Evolutionary conservation across 2,329 filamentous ascomycete genomes (phyloP), one percentile per base, ranked within the genome.

Genomic region (Ceratocystiopsis sp.): DNA sequence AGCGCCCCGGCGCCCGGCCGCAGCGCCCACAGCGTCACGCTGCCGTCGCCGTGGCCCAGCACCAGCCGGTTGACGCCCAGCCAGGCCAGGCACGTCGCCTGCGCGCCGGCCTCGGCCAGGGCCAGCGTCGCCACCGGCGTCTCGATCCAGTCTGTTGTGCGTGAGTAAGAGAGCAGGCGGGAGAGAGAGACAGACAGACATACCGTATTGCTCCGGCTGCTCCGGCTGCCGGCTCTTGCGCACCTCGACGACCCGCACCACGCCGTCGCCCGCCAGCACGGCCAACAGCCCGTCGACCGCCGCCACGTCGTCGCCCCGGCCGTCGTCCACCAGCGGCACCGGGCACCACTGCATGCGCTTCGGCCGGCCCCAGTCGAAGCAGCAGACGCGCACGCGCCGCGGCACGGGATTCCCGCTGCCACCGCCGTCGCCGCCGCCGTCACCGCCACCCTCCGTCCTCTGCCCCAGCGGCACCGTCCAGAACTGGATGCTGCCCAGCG

Each of bases 11-110:
- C 56, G 38, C 54, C 57, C 1, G 72, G 72, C 35, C 61, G 59
- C 37, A 76, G 51, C 12, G 71, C 75, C 72, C 72, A 77, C 12
- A 75, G 57, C 17, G 63, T 62, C 34, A 76, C 59, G 17, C 67
- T 71, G 32, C 73, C 73, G 46, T 77, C 73, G 0, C 63, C 65
- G 52, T 75, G 71, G 40, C 70, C 73, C 29, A 72, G 57, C 0
- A 62, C 68, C 35, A 77, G 56, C 18, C 71, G 66, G 51, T 75
- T 75, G 48, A 64, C 62, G 46, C 65, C 68, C 33, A 67, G 56
- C 73, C 73, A 77, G 12, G 69, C 62, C 42, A 76, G 62, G 46
- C 66, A 64, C 15, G 69, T 73, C 25, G 68, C 66, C 21, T 63
- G 59, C 36, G 72, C 57, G 38, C 59, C 59, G 25, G 66, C 59